Base-by-base conservation (phyloP, 2,329 filamentous ascomycete genomes). In the Aspergillus carbonarius region DNA sequence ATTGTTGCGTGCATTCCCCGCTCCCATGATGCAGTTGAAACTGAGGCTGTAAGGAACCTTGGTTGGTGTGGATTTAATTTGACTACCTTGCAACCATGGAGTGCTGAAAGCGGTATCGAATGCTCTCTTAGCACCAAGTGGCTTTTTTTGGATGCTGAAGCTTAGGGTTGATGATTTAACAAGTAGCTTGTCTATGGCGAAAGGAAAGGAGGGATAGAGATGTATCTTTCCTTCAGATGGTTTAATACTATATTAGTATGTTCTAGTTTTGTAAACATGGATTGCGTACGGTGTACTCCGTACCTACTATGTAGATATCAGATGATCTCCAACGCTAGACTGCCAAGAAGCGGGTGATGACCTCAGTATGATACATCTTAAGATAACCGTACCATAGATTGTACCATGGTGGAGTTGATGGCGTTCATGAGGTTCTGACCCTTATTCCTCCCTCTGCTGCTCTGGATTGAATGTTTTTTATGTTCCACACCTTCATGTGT, bases 61-160 rank as follows among this genome's bases (percentile, higher is more conserved):
- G 90, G 92, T 73, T 97, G 93, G 93, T 93, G 96, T 64, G 93
- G 93, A 56, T 96, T 96, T 72, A 90, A 91, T 71, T 83, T 93
- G 65, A 87, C 86, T 51, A 93, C 90, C 23, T 82, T 97, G 44
- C 88, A 92, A 66, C 84, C 86, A 66, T 96, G 92, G 88, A 83
- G 60, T 47, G 37, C 58, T 18, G 48, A 85, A 15, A 78, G 81
- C 47, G 81, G 82, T 39, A 73, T 74, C 49, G 78, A 77, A 48
- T 85, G 90, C 63, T 83, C 88, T 54, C 86, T 89, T 52, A 96
- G 92, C 78, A 79, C 87, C 54, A 82, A 82, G 69, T 97, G 93
- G 93, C 76, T 96, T 59, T 92, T 96, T 73, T 86, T 96, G 82
- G 87, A 88, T 63, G 95, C 96, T 87, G 92, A 96, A 74, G 80